These are phyloP conservation scores for Xylaria grammica DNA, from an alignment of 495 filamentous ascomycete species.

Conservation along the genomic window DNA sequence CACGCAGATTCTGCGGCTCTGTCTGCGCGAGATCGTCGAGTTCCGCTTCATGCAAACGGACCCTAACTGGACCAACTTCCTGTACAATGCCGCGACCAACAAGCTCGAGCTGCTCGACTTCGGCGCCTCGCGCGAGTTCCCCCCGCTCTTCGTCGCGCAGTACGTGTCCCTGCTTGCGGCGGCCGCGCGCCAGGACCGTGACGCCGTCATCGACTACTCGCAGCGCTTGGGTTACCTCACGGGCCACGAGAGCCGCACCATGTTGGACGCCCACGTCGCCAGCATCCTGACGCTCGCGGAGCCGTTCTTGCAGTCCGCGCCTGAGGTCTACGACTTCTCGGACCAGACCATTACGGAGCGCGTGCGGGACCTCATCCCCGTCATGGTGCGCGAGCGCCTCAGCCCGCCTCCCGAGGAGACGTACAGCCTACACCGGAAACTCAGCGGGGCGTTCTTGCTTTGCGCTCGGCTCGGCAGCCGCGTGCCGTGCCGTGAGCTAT, in stretches of 20 bases:
- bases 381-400: conserved; percentile 89
- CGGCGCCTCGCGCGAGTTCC: conserved; percentile 87
- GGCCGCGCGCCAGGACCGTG: conserved; percentile 71
- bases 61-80: conserved; percentile 99
- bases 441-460: conserved; percentile 93
- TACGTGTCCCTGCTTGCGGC: conserved; percentile 82
- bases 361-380: conserved; percentile 81
- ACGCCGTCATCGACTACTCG: conserved; percentile 69
- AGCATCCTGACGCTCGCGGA: conserved; percentile 89
- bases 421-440: conserved; percentile 92
- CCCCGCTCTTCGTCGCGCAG: conserved; percentile 72
- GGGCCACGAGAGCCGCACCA: conserved; percentile 77
- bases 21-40: conserved; percentile 88
- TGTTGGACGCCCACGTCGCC: conserved; percentile 85
- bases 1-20: conserved; percentile 89
- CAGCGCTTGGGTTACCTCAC: conserved; percentile 89
- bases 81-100: conserved; percentile 75
- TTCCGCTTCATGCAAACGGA: conserved; percentile 99
- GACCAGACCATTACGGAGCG: conserved; percentile 96
- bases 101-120: conserved; percentile 95
- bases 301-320: conserved; percentile 77
- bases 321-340: conserved; percentile 86
- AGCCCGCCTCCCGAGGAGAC: conserved; percentile 96
- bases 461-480: conserved; percentile 85
- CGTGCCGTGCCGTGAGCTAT: conserved; percentile 82